Conservation (phyloP, 2,329 filamentous ascomycete genomes). For the Diplodia sapinea region DNA sequence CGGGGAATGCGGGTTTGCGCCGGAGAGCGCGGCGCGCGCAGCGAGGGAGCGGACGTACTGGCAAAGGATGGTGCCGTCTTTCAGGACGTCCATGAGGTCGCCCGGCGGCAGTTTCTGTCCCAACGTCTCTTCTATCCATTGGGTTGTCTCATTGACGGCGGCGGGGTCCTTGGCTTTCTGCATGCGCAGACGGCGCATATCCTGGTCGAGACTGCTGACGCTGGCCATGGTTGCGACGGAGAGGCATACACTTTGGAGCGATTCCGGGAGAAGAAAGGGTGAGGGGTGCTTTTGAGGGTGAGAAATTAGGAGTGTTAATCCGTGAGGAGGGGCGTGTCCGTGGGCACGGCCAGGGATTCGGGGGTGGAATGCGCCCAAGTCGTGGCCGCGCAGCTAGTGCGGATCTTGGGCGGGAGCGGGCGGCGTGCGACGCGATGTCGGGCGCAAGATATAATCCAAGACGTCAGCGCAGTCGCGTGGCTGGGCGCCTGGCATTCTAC, state of each 20-base stretch:
- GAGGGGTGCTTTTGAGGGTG: conserved; percentile 32
- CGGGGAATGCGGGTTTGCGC: conserved; percentile 10
- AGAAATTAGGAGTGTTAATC: conserved; percentile 18
- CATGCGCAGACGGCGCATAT: conserved; percentile 90
- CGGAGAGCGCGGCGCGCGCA: neutral
- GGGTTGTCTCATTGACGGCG: conserved; percentile 81
- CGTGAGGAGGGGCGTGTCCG: conserved; percentile 28
- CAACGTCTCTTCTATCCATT: conserved; percentile 84
- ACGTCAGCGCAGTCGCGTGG: neutral
- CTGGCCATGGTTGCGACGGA: conserved; percentile 73
- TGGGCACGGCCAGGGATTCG: conserved; percentile 27
- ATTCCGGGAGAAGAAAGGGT: conserved; percentile 23
- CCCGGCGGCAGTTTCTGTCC: conserved; percentile 72
- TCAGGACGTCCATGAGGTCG: conserved; percentile 84
- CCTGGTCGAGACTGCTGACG: conserved; percentile 90
- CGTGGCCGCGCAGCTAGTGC: conserved; percentile 23
- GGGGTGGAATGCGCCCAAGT: conserved; percentile 23
- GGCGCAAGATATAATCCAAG: conserved; percentile 15
- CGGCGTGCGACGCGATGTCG: neutral
- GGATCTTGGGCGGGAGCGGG: conserved; percentile 14
- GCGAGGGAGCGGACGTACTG: conserved; percentile 61
- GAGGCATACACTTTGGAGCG: neutral
- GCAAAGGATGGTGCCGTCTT: conserved; percentile 92
- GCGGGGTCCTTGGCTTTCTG: conserved; percentile 93
- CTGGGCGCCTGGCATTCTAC: neutral